phyloP scores from a whole-genome alignment of 176 grass and related monocot genomes.

The Aechmea fasciata region DNA sequence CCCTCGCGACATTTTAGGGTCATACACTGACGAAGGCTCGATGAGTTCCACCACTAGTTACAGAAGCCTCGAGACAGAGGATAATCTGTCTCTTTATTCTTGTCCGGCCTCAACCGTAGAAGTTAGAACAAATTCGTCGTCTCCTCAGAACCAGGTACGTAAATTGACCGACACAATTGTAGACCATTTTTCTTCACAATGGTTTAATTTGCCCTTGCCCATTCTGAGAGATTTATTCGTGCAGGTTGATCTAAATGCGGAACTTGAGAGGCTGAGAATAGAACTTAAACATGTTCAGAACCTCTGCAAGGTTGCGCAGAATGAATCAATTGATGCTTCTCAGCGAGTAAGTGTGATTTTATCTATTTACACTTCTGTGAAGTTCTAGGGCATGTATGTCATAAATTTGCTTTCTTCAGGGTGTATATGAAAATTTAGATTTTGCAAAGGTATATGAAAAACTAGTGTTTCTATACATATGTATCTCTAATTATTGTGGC shows the following conservation, averaged over 20 bases:
- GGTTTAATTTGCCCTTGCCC: not conserved
- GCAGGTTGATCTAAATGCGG: slow-evolving; percentile 47
- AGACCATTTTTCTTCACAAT: not conserved
- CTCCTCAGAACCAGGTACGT: slow-evolving; percentile 27
- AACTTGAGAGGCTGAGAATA: slow-evolving; percentile 39
- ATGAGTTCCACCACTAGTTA: slow-evolving; percentile 31
- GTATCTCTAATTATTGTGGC: too few relatives aligned
- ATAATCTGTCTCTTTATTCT: slow-evolving; percentile 12
- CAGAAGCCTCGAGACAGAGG: slow-evolving; percentile 26
- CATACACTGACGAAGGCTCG: slow-evolving; percentile 9
- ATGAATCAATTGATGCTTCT: slow-evolving; percentile 26
- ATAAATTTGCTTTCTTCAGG: too few relatives aligned
- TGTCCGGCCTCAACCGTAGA: slow-evolving; percentile 23
- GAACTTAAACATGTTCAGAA: slow-evolving; percentile 37
- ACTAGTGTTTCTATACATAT: too few relatives aligned
- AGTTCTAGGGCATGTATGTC: too few relatives aligned
- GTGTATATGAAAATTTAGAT: too few relatives aligned
- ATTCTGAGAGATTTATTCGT: not conserved
- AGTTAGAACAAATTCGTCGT: slow-evolving; percentile 10
- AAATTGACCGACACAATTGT: slow-evolving; percentile 6
- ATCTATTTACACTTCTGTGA: too few relatives aligned
- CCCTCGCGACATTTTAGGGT: slow-evolving; percentile 19
- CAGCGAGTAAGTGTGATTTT: slow-evolving; percentile 31
- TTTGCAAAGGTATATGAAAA: too few relatives aligned
- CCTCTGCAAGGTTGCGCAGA: slow-evolving; percentile 24